Base-by-base conservation (phyloP, 768 basidiomycete species). In the Rhizopogon rudus region DNA sequence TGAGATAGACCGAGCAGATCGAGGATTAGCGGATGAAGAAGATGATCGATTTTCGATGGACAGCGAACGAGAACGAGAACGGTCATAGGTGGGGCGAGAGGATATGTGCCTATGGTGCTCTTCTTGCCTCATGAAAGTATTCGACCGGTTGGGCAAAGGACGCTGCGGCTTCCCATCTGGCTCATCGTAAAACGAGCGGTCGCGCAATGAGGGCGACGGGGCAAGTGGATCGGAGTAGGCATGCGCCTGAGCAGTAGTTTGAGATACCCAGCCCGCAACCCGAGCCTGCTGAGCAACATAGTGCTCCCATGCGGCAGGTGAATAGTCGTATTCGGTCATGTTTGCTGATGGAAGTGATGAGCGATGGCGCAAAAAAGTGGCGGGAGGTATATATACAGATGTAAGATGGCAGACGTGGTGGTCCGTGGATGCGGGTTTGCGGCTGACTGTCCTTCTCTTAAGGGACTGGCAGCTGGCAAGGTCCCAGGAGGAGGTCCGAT, bases 291-390 rank as follows among this genome's bases (percentile, higher is more conserved):
- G 80, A 28, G 69, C 72, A 51, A 77, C 31, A 62, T 77, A 71
- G 9, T 71, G 75, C 52, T 81, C 73, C 60, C 75, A 70, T 29
- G 80, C 81, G 61, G 78, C 80, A 17, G 80, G 80, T 52, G 81
- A 82, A 66, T 73, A 82, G 69, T 82, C 81, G 76, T 83, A 83
- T 65, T 83, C 81, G 29, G 81, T 82, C 81, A 83, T 83, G 41
- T 43, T 58, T 40, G 52, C 17, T 17, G 33, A 16, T 29, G 57
- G 53, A 44, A 43, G 28, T 46, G 40, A 31, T 51, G 54, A 54
- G 22, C 44, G 51, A 54, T 65, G 50, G 35, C 25, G 4, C 4
- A 45, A 53, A 41, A 41, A 41, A 53, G 45, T 52, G 44, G 33
- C 46, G 25, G 16, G 35, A 40, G 54, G 64, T 60, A 60, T 67